Percentiles rank a stretch among this genome's conserved stretches.
Conservation (phyloP, 108 stramenopile species). For the Nannochloropsis oceanica region DNA sequence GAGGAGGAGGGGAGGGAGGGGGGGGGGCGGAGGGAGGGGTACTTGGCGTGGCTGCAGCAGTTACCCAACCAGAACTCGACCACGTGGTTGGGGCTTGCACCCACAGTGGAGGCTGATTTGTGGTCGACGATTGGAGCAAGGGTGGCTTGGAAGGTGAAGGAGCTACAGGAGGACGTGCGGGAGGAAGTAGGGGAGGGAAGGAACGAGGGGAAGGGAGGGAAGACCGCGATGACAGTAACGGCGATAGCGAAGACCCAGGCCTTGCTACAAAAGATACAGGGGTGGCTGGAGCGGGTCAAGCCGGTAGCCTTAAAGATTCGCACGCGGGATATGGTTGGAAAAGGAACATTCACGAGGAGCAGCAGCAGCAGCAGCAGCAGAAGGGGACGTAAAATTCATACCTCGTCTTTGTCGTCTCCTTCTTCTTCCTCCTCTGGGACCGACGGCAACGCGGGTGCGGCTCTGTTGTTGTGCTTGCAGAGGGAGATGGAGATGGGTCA, state of each 20-base stretch:
- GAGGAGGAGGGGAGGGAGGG: neutral
- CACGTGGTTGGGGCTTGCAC: neutral
- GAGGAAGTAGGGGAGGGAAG: neutral
- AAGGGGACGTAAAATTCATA: no score
- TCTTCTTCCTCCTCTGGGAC: neutral
- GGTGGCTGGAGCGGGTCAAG: neutral
- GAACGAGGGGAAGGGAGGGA: neutral
- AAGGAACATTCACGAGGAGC: no score
- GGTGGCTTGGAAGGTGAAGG: neutral
- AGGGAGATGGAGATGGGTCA: slow-evolving; percentile 22
- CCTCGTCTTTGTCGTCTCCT: neutral
- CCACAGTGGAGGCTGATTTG: neutral
- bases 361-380: no score
- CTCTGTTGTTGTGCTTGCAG: slow-evolving; percentile 19
- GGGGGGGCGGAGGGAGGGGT: neutral
- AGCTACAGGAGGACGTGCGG: neutral
- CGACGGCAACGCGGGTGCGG: neutral
- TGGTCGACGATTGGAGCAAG: neutral
- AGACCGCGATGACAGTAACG: neutral
- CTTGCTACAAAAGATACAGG: neutral
- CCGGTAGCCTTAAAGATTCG: neutral
- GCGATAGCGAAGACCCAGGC: no score
- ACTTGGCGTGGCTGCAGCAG: neutral
- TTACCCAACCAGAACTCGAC: neutral
- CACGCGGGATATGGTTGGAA: no score